Percentiles rank a stretch among this genome's conserved stretches.
Conservation (phyloP, 2,329 filamentous ascomycete species). For the Stromatinia cepivora region DNA sequence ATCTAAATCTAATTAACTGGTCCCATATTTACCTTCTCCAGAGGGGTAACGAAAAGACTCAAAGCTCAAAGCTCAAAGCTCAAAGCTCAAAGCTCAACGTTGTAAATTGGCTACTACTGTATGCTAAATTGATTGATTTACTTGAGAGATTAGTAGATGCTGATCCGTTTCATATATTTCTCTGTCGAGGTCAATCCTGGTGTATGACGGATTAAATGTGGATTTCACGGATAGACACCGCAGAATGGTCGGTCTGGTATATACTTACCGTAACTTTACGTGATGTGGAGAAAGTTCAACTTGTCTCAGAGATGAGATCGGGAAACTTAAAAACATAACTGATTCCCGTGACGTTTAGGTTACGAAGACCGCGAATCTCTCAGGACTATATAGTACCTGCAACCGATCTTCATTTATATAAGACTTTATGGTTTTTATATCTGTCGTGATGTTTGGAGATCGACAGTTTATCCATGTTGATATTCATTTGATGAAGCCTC, state of each 20-base stretch:
- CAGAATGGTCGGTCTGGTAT: slow-evolving; percentile 9
- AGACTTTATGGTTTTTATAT: slow-evolving; percentile 1
- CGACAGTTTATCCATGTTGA: slow-evolving; percentile 17
- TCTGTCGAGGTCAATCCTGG: slow-evolving; percentile 6
- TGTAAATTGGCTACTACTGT: not conserved
- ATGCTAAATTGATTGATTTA: slow-evolving; percentile 13
- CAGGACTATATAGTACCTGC: not conserved
- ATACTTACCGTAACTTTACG: not conserved
- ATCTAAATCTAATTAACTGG: slow-evolving; percentile 14
- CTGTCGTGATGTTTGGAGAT: not conserved
- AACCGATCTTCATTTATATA: slow-evolving; percentile 2
- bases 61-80: not conserved
- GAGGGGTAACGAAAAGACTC: not conserved
- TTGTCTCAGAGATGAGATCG: slow-evolving; percentile 17
- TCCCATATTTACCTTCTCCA: slow-evolving; percentile 9
- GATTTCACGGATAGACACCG: slow-evolving; percentile 12
- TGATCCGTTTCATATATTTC: slow-evolving; percentile 23
- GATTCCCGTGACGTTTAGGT: not conserved
- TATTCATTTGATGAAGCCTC: slow-evolving; percentile 9
- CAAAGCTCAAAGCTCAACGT: not conserved
- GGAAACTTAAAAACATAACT: not conserved
- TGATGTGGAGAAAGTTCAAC: not conserved
- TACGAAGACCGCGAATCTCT: too few relatives aligned
- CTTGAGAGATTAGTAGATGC: slow-evolving; percentile 14
- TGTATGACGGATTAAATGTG: slow-evolving; percentile 13